A percentile compares a stretch with the other conserved stretches of the same genome.
These are phyloP conservation scores for Populus nigra DNA, from an alignment of 345 rosid genomes.

Conservation along the genomic window DNA sequence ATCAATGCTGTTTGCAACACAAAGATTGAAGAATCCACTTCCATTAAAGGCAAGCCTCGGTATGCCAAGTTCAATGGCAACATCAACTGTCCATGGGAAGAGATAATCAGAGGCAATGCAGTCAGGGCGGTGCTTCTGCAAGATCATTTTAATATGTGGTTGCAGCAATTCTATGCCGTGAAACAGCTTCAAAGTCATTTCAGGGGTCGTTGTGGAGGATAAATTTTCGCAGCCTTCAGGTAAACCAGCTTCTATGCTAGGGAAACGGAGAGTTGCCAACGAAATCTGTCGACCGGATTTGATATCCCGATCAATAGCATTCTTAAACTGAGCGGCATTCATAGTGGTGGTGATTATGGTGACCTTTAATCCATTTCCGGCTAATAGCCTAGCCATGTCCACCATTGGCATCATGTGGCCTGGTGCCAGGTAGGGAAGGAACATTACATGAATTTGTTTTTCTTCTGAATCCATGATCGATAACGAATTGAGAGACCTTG, in stretches of 20 bases:
- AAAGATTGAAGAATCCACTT: conserved; percentile 36
- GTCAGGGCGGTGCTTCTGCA: conserved; percentile 19
- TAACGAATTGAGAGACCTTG: background rate
- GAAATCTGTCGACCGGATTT: conserved; percentile 19
- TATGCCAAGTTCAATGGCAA: conserved; percentile 25
- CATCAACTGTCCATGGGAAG: conserved; percentile 23
- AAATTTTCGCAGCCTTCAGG: conserved; percentile 35
- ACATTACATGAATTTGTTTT: conserved; percentile 29
- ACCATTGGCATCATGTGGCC: conserved; percentile 44
- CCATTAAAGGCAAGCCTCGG: conserved; percentile 40
- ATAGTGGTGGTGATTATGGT: conserved; percentile 29
- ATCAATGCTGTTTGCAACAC: conserved; percentile 18
- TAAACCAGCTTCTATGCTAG: conserved; percentile 22
- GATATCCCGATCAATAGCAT: conserved; percentile 17
- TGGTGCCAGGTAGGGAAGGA: conserved; percentile 39
- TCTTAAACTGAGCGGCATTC: conserved; percentile 22
- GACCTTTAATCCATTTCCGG: conserved; percentile 21
- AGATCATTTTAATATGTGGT: conserved; percentile 7
- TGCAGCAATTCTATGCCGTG: conserved; percentile 23
- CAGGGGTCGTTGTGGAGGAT: conserved; percentile 17
- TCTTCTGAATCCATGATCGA: conserved; percentile 20
- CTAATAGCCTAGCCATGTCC: conserved; percentile 32
- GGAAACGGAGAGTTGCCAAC: conserved; percentile 21
- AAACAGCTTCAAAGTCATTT: conserved; percentile 18
- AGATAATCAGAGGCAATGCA: conserved; percentile 37